phyloP scores from a whole-genome alignment of 108 stramenopile species.

The Aurantiochytrium sp. region DNA sequence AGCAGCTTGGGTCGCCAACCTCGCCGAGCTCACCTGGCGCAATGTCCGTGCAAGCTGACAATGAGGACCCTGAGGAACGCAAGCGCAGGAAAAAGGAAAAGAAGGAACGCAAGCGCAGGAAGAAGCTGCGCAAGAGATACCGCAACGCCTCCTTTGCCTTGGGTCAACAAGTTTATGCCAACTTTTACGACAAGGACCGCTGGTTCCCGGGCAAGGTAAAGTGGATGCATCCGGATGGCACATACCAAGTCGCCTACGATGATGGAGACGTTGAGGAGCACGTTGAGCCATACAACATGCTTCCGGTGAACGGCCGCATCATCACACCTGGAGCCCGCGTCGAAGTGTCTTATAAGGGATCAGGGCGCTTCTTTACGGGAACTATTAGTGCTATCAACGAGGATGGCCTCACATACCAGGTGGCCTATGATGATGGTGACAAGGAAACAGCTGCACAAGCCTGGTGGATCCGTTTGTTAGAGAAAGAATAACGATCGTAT shows the following conservation, averaged over 20 bases:
- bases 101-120: conserved; percentile 2
- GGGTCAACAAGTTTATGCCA: neutral
- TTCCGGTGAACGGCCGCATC: neutral
- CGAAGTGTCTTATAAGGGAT: neutral
- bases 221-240: neutral
- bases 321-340: neutral
- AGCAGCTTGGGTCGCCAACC: neutral
- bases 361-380: neutral
- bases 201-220: neutral
- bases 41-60: neutral
- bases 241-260: neutral
- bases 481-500: too few relatives aligned
- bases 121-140: neutral
- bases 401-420: neutral
- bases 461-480: too few relatives aligned
- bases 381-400: neutral
- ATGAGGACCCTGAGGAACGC: neutral
- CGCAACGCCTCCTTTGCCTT: neutral
- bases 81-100: neutral
- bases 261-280: conserved; percentile 15
- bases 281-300: neutral
- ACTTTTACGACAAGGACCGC: neutral
- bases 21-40: neutral
- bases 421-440: neutral
- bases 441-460: too few relatives aligned